Evolutionary conservation across 495 filamentous ascomycete species (phyloP).

Genomic region (Aspergillus mulundensis): DNA sequence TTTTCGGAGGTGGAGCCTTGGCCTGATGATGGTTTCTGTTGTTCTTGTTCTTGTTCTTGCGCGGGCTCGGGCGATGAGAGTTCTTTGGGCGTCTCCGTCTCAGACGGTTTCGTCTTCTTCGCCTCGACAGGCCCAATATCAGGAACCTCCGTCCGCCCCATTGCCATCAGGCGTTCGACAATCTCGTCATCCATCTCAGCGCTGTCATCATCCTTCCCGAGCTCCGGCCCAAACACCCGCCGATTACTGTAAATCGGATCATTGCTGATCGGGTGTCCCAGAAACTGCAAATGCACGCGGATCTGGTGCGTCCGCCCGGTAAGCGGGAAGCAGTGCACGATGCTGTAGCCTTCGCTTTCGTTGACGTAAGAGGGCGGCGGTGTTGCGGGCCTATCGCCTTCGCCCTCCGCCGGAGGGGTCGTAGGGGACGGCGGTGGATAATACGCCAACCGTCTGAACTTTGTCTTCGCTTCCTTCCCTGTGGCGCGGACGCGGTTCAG

Average conservation of each 20-base stretch:
- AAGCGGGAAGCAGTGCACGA: slow-evolving; percentile 88
- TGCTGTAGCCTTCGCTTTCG: slow-evolving; percentile 72
- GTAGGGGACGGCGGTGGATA: slow-evolving; percentile 53
- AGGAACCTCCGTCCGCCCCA: slow-evolving; percentile 90
- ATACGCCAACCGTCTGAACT: slow-evolving; percentile 86
- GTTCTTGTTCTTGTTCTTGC: too few species aligned
- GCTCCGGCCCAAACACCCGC: slow-evolving; percentile 76
- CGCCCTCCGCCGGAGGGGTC: slow-evolving; percentile 20
- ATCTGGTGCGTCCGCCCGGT: slow-evolving; percentile 95
- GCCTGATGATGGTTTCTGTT: too few species aligned
- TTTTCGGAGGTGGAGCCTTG: neutral
- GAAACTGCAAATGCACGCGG: slow-evolving; percentile 87
- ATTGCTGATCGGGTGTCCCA: slow-evolving; percentile 93
- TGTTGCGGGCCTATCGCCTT: slow-evolving; percentile 24
- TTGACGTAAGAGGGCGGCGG: slow-evolving; percentile 26
- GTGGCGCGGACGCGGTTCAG: slow-evolving; percentile 89
- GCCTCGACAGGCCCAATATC: slow-evolving; percentile 47
- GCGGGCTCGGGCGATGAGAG: too few species aligned
- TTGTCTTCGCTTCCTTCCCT: slow-evolving; percentile 82
- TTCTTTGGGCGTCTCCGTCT: too few species aligned
- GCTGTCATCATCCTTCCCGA: slow-evolving; percentile 65
- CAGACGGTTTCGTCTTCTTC: neutral
- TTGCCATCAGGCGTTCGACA: slow-evolving; percentile 74
- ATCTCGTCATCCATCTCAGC: slow-evolving; percentile 81
- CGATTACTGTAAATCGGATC: slow-evolving; percentile 97